Conservation (phyloP, 139 green algal species). For the Picochlorum sp. region DNA sequence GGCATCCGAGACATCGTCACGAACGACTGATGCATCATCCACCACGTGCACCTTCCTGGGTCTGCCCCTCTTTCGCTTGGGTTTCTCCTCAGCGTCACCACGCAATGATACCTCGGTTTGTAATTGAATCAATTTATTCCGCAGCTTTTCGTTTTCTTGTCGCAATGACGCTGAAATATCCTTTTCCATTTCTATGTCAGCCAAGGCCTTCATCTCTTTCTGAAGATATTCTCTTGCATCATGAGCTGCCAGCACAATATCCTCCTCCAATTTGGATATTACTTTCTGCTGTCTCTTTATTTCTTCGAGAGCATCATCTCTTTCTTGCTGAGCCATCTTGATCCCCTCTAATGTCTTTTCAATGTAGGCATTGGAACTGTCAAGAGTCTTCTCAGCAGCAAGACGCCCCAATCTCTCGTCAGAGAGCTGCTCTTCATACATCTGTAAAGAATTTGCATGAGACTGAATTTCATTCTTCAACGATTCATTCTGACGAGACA, state of each 20-base stretch:
- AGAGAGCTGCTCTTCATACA: neutral
- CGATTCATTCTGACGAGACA: neutral
- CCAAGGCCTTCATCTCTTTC: constrained; percentile 22
- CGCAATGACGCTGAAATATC: neutral
- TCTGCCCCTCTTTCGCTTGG: neutral
- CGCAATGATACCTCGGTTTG: neutral
- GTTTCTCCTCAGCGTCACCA: neutral
- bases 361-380: constrained; percentile 5
- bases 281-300: neutral
- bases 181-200: constrained; percentile 2
- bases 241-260: constrained; percentile 15
- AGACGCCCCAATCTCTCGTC: constrained; percentile 8
- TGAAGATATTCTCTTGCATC: constrained; percentile 27
- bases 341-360: neutral
- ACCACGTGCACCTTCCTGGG: neutral
- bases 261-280: neutral
- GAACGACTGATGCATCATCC: neutral
- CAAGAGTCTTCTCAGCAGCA: constrained; percentile 13
- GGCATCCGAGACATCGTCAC: neutral
- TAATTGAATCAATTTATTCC: neutral
- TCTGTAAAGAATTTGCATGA: neutral
- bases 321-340: neutral
- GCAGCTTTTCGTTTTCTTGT: neutral
- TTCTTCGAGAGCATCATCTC: neutral
- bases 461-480: constrained; percentile 2